Percentiles rank a stretch among this genome's conserved stretches.
Conservation (phyloP, 495 filamentous ascomycete genomes). For the Annulohypoxylon nitens region DNA sequence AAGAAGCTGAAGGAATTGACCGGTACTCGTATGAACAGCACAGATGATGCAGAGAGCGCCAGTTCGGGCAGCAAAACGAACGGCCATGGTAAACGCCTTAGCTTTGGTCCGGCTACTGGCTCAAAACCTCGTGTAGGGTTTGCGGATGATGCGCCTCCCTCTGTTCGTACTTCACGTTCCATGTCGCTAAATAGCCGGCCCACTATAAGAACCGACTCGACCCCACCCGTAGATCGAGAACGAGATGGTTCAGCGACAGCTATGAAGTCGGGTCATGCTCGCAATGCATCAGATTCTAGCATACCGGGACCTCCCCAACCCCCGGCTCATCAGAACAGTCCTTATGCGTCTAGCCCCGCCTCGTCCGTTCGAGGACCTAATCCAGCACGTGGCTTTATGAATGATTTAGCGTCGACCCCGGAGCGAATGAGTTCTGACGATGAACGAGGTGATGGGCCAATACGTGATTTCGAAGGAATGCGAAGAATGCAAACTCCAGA, state of each 20-base stretch:
- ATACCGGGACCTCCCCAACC: slow-evolving; percentile 62
- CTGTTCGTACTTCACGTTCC: slow-evolving; percentile 69
- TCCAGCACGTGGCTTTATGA: slow-evolving; percentile 52
- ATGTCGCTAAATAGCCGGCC: slow-evolving; percentile 58
- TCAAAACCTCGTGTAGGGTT: slow-evolving; percentile 69
- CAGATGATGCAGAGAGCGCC: slow-evolving; percentile 58
- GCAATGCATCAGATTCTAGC: slow-evolving; percentile 55
- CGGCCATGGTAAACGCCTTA: slow-evolving; percentile 74
- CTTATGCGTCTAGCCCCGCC: slow-evolving; percentile 36
- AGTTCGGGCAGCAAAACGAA: slow-evolving; percentile 70
- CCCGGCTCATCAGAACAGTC: slow-evolving; percentile 38
- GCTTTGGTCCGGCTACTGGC: slow-evolving; percentile 64
- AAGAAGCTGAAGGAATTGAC: slow-evolving; percentile 90
- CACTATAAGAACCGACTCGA: slow-evolving; percentile 59
- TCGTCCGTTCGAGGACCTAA: slow-evolving; percentile 46
- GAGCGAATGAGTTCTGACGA: slow-evolving; percentile 74
- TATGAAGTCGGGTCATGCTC: slow-evolving; percentile 50
- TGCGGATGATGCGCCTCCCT: slow-evolving; percentile 68
- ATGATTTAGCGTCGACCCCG: slow-evolving; percentile 60
- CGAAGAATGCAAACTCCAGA: slow-evolving; percentile 72
- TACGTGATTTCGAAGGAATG: slow-evolving; percentile 65
- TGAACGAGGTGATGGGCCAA: slow-evolving; percentile 52
- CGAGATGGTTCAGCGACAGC: slow-evolving; percentile 64
- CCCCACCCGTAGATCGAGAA: slow-evolving; percentile 56
- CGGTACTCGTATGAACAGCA: slow-evolving; percentile 75